These are phyloP conservation scores for Panicum miliaceum DNA, from an alignment of 176 grass and related monocot genomes.

Conservation along the genomic window DNA sequence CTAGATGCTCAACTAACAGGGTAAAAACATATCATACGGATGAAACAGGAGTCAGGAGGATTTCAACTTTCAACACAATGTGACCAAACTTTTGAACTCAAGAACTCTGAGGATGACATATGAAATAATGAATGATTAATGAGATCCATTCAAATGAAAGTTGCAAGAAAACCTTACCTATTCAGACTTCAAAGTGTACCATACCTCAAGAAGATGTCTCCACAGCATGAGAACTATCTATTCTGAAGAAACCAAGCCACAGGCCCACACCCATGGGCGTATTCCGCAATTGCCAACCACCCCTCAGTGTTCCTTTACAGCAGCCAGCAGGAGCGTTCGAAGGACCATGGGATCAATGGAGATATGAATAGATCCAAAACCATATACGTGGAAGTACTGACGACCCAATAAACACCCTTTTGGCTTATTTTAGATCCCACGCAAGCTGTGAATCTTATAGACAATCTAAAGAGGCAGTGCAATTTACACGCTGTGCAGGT, in stretches of 20 bases:
- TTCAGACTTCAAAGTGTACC: background rate
- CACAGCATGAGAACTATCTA: background rate
- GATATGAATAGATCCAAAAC: background rate
- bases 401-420: background rate
- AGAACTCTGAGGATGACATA: background rate
- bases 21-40: background rate
- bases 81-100: background rate
- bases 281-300: background rate
- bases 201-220: background rate
- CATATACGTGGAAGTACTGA: background rate
- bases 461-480: background rate
- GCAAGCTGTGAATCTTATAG: background rate
- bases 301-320: background rate
- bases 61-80: background rate
- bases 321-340: background rate
- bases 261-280: background rate
- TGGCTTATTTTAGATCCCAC: conserved; percentile 21
- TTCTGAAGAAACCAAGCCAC: background rate
- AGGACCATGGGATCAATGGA: background rate
- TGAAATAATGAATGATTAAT: background rate
- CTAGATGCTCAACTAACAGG: background rate
- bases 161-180: no score
- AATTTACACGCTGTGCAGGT: background rate
- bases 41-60: background rate
- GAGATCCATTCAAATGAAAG: background rate